These are phyloP conservation scores for Aspergillus hancockii DNA, from an alignment of 495 filamentous ascomycete species.

Conservation along the genomic window DNA sequence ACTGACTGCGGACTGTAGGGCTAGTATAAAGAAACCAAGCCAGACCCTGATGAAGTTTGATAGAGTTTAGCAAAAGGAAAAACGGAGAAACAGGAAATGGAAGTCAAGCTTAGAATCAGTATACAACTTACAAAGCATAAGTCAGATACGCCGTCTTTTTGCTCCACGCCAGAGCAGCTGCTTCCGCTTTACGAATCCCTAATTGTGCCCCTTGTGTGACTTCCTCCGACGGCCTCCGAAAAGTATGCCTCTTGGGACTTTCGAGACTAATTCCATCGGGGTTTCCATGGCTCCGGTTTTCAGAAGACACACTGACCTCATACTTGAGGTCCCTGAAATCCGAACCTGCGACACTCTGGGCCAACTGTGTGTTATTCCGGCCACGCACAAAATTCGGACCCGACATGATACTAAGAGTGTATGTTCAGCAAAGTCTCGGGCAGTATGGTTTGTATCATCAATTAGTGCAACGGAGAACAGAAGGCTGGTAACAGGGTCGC, in stretches of 20 bases:
- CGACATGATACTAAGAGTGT: background rate
- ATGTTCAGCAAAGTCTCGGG: background rate
- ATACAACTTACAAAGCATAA: slow-evolving; percentile 39
- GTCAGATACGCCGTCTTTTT: slow-evolving; percentile 31
- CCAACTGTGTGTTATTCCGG: slow-evolving; percentile 54
- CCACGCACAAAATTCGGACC: slow-evolving; percentile 16
- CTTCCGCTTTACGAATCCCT: slow-evolving; percentile 46
- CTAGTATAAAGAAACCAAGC: slow-evolving; percentile 46
- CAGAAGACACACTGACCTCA: slow-evolving; percentile 3
- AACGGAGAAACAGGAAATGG: background rate
- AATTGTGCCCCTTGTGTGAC: slow-evolving; percentile 30
- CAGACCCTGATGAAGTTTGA: slow-evolving; percentile 35
- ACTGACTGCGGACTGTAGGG: slow-evolving; percentile 39
- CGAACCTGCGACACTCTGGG: slow-evolving; percentile 7
- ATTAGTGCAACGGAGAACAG: background rate
- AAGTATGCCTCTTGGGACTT: background rate
- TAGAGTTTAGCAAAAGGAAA: slow-evolving; percentile 18
- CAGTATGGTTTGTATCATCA: background rate
- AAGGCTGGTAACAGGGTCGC: background rate
- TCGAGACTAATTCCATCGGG: background rate
- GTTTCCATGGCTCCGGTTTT: background rate
- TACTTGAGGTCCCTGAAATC: slow-evolving; percentile 10
- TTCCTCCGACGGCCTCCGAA: background rate
- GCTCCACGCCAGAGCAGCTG: slow-evolving; percentile 44
- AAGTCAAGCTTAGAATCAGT: no score